Evolutionary conservation across 176 grass and related monocot genomes (phyloP), one percentile per base, ranked within the genome.

Genomic region (Phoenix dactylifera): DNA sequence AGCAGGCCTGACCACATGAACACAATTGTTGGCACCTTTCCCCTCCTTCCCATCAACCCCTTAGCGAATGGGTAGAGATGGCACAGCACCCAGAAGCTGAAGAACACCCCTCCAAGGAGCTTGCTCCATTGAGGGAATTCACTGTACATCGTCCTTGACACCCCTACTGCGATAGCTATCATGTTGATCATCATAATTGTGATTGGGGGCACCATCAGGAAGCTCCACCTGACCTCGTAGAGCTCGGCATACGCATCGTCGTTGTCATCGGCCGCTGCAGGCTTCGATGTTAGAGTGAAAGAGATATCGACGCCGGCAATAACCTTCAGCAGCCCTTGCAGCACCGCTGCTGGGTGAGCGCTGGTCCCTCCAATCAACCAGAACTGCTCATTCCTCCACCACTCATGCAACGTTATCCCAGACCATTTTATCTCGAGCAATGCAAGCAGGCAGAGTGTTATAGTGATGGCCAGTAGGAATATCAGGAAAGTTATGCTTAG

Each of bases 321-420:
- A 24, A 98, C 93, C 80, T 98, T 98, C 26, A 98, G 79, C 1
- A 98, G 76, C 10, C 93, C 93, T 68, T 97, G 87, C 18, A 98
- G 76, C 6, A 98, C 93, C 0, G 93, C 87, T 0, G 87, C 93
- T 0, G 81, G 84, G 76, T 98, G 93, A n/a, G 93, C 93, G 22
- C 87, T 92, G 0, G 93, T 98, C 18, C 93, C 93, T 0, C 93
- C 87, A 12, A 98, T 98, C 9, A 98, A 72, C 87, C 93, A 98
- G 70, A 92, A 98, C 75, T 98, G 93, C 78, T 98, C 93, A 53
- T 91, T 98, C 20, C 93, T 72, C 87, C 93, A 98, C 93, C 93
- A 92, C 65, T 98, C 93, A 16, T 98, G 73, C 55, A 98, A 74
- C 25, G 93, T 92, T 62, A 98, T 92, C 39, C 93, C 93, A 0